Evolutionary conservation across 2,329 filamentous ascomycete species (phyloP), one percentile per base, ranked within the genome.

Genomic region (Xylariaceae sp.): DNA sequence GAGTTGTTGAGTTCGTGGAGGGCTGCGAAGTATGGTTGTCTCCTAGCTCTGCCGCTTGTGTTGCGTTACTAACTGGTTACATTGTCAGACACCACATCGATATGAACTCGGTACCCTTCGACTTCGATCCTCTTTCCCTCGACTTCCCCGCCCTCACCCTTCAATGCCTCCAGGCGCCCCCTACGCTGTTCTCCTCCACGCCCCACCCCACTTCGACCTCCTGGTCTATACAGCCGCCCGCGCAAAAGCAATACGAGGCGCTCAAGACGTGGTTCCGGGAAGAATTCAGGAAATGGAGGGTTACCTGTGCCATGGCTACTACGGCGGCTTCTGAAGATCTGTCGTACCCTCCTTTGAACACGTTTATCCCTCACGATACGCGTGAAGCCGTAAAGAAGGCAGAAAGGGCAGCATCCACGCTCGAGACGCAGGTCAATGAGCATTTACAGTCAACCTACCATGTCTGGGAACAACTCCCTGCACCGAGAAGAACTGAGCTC

Each of bases 121-220:
- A 93, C 62, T 96, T 96, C 74, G 90, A 97, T 63, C 89, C 93
- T 32, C 84, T 93, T 58, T 81, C 89, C 4, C 85, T 96, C 70
- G 91, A 91, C 57, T 97, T 96, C 67, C 91, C 93, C 6, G 87
- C 89, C 6, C 81, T 98, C 41, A 91, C 89, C 37, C 83, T 97
- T 10, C 90, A 89, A 61, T 88, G 93, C 63, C 84, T 98, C 1
- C 85, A 89, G 37, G 81, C 90, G 9, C 91, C 93, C 2, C 87
- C 90, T 3, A 95, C 91, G 0, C 79, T 97, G 6, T 93, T 93
- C 75, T 89, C 90, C 9, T 84, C 88, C 0, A 90, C 88, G 6
- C 91, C 92, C 26, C 89, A 96, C 67, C 80, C 91, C 1, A 91
- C 89, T 0, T 80, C 85, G 19, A 85, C 87, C 2, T 95, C 91